phyloP scores from a whole-genome alignment of 192 early-diverging fungal species.

The Dissophora globulifera region DNA sequence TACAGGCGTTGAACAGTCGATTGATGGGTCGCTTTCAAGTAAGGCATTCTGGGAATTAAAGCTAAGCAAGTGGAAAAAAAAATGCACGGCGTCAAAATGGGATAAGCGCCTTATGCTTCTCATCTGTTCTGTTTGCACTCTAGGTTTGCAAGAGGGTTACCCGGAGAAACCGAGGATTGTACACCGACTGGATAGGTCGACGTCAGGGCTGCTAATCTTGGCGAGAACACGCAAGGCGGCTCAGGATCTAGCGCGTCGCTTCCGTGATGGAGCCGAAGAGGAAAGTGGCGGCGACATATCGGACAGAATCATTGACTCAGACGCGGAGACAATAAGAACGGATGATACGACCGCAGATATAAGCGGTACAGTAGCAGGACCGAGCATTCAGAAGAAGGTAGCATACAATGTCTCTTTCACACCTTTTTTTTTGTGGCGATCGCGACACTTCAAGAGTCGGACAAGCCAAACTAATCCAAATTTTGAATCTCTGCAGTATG shows the following conservation, averaged over 20 bases:
- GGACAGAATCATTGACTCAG: background rate
- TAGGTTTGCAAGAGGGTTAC: conserved; percentile 16
- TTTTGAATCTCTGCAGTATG: conserved; percentile 4
- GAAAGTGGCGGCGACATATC: too few species aligned
- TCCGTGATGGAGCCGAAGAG: conserved; percentile 13
- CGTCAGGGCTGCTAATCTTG: conserved; percentile 24
- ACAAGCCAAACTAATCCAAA: too few species aligned
- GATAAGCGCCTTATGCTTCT: too few species aligned
- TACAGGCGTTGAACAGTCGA: conserved; percentile 2
- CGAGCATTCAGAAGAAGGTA: conserved; percentile 28
- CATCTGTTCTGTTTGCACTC: background rate
- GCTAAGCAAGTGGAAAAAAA: too few species aligned
- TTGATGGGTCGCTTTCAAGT: conserved; percentile 29
- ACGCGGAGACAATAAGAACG: background rate
- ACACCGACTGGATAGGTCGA: conserved; percentile 30
- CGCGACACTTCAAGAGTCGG: too few species aligned
- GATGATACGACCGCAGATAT: too few species aligned
- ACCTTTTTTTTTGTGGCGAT: too few species aligned
- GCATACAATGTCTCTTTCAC: too few species aligned
- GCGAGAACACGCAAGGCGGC: conserved; percentile 41
- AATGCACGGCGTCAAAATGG: too few species aligned
- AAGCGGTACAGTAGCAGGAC: too few species aligned
- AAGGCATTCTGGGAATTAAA: background rate
- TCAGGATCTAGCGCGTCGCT: conserved; percentile 24
- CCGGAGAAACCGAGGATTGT: conserved; percentile 27